A percentile compares a stretch with the other conserved stretches of the same genome.
Evolutionary conservation across 2,329 filamentous ascomycete species (phyloP).

Genomic region (Xylariaceae sp.): DNA sequence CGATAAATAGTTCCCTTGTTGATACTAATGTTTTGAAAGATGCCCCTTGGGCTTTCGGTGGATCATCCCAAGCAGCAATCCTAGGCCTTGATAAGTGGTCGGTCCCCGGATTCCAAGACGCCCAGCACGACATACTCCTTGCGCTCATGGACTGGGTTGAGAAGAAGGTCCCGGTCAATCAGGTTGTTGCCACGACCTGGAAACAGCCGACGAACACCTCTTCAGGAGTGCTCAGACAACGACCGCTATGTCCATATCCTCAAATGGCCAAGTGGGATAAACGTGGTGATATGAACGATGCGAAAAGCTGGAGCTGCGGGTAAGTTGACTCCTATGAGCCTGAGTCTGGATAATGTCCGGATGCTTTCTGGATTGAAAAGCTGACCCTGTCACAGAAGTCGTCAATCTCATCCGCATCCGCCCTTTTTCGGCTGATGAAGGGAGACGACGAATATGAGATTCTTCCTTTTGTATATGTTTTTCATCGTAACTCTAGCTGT

Average conservation of each 20-base stretch:
- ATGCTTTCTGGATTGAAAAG: not conserved
- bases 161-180: conserved; percentile 30
- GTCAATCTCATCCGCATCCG: not conserved
- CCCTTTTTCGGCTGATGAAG: not conserved
- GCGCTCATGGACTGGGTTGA: conserved; percentile 38
- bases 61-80: conserved; percentile 27
- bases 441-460: not conserved
- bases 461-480: too few relatives aligned
- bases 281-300: conserved; percentile 30
- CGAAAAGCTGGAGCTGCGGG: conserved; percentile 35
- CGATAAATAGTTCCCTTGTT: not conserved
- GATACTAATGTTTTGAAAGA: conserved; percentile 16
- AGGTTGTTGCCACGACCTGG: conserved; percentile 36
- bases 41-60: conserved; percentile 40
- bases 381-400: conserved; percentile 1
- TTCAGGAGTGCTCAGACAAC: conserved; percentile 39
- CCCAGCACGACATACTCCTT: conserved; percentile 36
- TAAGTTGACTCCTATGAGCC: conserved; percentile 16
- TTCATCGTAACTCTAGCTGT: too few relatives aligned
- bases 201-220: conserved; percentile 22
- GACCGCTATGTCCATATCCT: conserved; percentile 42
- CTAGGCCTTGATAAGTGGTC: conserved; percentile 32
- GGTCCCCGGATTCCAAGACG: conserved; percentile 34
- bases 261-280: conserved; percentile 34
- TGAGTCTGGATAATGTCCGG: too few relatives aligned